Base-by-base conservation (phyloP, 2,329 filamentous ascomycete genomes). In the Aspergillus pseudoglaucus region DNA sequence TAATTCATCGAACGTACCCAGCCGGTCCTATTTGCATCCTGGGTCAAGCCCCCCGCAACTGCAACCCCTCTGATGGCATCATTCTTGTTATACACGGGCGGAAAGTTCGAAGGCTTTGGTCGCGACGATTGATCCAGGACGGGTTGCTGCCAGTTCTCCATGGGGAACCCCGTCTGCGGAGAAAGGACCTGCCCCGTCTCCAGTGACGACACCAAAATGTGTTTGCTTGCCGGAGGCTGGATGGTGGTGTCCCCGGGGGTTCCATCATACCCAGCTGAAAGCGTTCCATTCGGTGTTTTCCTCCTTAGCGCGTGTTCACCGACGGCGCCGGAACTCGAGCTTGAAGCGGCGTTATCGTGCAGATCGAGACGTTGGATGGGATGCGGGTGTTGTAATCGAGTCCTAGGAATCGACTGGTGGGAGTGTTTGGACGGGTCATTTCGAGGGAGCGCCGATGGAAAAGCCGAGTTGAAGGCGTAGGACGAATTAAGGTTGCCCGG, bases 271-370 rank as follows among this genome's bases (percentile, higher is more conserved):
- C 89, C 90, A 46, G 88, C 89, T 55, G 91, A 85, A 52, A 97
- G 79, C 33, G 90, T 95, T n/a, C 91, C 93, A 61, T 85, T 91
- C 4, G 91, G 93, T 7, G 91, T 97, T 69, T 97, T 97, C 56
- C 91, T 82, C 55, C 91, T 83, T 48, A 96, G 75, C 58, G 88
- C 87, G 66, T 95, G 84, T 66, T 95, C 89, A 9, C 56, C 60
- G 15, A 57, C 42, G 44, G 49, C 56, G 18, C 62, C 60, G 8
- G 54, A 37, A 23, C 51, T 59, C 23, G 57, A 51, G 42, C 53
- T 53, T n/a, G 59, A 53, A 10, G 55, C 55, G 6, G 59, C 48
- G 22, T 55, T 47, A 51, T 66, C 59, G 32, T 59, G 64, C 33
- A 56, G 38, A 42, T 65, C 60, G 37, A 64, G 55, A 40, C 66